Evolutionary conservation across 2,329 filamentous ascomycete genomes (phyloP).

Genomic region (Cordyceps fumosorosea): DNA sequence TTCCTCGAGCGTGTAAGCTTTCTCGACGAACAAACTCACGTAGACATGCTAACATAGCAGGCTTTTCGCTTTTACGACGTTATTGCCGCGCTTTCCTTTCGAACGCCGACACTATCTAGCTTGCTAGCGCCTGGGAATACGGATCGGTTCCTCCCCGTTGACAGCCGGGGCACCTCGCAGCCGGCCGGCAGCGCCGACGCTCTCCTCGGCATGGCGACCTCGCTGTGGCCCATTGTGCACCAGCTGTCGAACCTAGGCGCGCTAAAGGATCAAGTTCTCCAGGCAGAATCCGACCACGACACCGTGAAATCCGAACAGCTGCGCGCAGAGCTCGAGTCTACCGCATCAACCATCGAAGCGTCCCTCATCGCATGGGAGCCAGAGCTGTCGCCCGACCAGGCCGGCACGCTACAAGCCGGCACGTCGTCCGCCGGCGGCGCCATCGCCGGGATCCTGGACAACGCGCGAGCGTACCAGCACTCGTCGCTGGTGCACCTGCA

Average conservation of each 20-base stretch:
- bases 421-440: slow-evolving; percentile 25
- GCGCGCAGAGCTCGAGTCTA: slow-evolving; percentile 43
- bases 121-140: slow-evolving; percentile 41
- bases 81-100: slow-evolving; percentile 55
- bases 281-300: slow-evolving; percentile 28
- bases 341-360: slow-evolving; percentile 47
- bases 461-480: slow-evolving; percentile 54
- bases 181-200: slow-evolving; percentile 49
- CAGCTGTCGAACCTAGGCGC: slow-evolving; percentile 49
- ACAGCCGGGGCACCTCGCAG: slow-evolving; percentile 37
- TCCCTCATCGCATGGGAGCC: slow-evolving; percentile 52
- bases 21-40: neutral
- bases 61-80: slow-evolving; percentile 62
- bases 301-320: slow-evolving; percentile 37
- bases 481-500: slow-evolving; percentile 53
- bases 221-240: slow-evolving; percentile 58
- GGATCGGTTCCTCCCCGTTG: slow-evolving; percentile 40
- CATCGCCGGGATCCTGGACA: slow-evolving; percentile 51
- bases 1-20: slow-evolving; percentile 51
- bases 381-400: slow-evolving; percentile 29
- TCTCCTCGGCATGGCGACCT: slow-evolving; percentile 54
- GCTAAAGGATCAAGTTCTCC: slow-evolving; percentile 45
- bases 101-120: slow-evolving; percentile 48
- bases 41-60: slow-evolving; percentile 26
- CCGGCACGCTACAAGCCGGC: slow-evolving; percentile 14